Base-by-base conservation (phyloP, 441 rosid genomes). In the Breynia disticha region DNA sequence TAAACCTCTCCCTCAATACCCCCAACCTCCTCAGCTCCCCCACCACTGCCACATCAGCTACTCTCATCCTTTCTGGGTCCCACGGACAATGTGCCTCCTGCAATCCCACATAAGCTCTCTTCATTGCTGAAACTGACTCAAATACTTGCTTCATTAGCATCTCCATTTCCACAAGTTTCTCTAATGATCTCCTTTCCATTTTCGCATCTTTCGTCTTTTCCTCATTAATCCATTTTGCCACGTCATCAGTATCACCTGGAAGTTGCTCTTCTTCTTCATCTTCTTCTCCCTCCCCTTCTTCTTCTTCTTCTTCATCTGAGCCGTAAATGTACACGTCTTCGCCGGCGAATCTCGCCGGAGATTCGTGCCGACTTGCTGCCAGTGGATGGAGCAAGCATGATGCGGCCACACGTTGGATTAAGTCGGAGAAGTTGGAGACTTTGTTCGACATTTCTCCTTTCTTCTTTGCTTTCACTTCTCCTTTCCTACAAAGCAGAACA, bases 41-140 rank as follows among this genome's bases (percentile, higher is more conserved):
- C 47, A 91, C 90, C 74, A 87, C 85, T 17, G 86, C 80, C 58
- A 75, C 68, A 48, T 91, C 98, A 17, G 98, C 95, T 18, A 52
- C 71, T 70, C 90, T 74, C 84, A 91, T 86, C 74, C 78, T 79
- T 72, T 86, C 90, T 35, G 89, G 94, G 68, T 91, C 95, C 98
- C 98, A 91, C 15, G 98, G 98, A 16, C 80, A 79, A 59, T 91
- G 98, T 17, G 98, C 87, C 50, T 87, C 98, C 59, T 91, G 96
- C 35, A 87, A 65, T 51, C 65, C 65, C 20, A 70, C 82, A 61
- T 87, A 91, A 32, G 95, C 96, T 54, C 71, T 80, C 76, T 91
- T 91, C 86, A 86, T 67, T 13, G 74, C 76, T 44, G 87, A 75
- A 0, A 79, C 77, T 22, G 95, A 79, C 20, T 84, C 89, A 64